These are phyloP conservation scores for Chaetomiaceae sp. DNA, from an alignment of 2,329 filamentous ascomycete species.

Conservation along the genomic window DNA sequence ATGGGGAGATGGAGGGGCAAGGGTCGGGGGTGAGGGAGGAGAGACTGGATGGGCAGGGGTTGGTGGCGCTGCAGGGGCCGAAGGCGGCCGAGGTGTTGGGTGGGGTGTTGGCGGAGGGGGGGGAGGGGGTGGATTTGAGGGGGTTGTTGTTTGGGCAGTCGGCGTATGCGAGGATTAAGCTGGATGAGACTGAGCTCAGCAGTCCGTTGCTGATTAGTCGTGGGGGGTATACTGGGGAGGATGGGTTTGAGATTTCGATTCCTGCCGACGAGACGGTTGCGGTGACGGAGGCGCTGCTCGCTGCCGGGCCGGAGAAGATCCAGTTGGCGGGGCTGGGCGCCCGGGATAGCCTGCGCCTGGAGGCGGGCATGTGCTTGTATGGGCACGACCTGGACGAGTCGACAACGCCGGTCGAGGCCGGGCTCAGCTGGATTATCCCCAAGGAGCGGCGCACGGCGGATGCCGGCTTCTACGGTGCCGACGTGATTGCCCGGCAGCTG, in stretches of 20 bases:
- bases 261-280: constrained; percentile 59
- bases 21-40: constrained; percentile 65
- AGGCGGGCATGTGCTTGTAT: constrained; percentile 99
- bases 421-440: constrained; percentile 73
- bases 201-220: constrained; percentile 69
- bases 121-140: constrained; percentile 51
- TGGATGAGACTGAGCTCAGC: constrained; percentile 43
- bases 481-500: constrained; percentile 72
- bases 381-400: constrained; percentile 90
- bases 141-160: constrained; percentile 79
- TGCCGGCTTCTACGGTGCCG: constrained; percentile 80
- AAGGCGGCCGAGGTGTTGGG: constrained; percentile 65
- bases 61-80: constrained; percentile 88
- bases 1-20: constrained; percentile 29
- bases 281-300: constrained; percentile 66
- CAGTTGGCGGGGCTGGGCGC: constrained; percentile 85
- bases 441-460: constrained; percentile 63
- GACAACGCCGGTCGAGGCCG: constrained; percentile 57
- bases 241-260: constrained; percentile 95
- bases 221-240: constrained; percentile 94
- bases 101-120: constrained; percentile 53
- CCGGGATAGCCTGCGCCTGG: constrained; percentile 84
- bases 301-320: constrained; percentile 55
- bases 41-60: constrained; percentile 66
- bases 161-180: constrained; percentile 59